A percentile compares a stretch with the other conserved stretches of the same genome.
Conservation (phyloP, 148 eudicot species). For the Vaccinium macrocarpon region DNA sequence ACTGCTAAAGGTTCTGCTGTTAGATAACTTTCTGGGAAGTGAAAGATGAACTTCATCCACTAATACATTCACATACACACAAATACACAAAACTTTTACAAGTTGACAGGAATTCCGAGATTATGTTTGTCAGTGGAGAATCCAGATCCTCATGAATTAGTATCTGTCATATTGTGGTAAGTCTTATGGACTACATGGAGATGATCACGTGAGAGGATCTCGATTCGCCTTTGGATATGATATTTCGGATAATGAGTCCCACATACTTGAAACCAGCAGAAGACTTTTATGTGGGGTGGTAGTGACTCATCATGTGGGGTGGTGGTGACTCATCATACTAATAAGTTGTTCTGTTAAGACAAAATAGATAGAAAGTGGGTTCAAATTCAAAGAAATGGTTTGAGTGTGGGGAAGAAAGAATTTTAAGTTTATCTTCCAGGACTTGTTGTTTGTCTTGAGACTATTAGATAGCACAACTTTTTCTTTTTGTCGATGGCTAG, state of each 20-base stretch:
- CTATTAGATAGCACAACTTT: background rate
- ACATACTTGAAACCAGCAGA: background rate
- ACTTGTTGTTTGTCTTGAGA: conserved; percentile 1
- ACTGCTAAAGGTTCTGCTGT: background rate
- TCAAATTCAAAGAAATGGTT: background rate
- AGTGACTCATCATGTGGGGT: background rate
- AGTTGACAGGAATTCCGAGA: too few relatives aligned
- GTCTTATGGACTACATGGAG: too few relatives aligned
- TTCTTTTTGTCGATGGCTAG: background rate
- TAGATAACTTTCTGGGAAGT: background rate
- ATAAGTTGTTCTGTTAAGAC: background rate
- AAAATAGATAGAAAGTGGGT: background rate
- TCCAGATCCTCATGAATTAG: too few relatives aligned
- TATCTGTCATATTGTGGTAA: too few relatives aligned
- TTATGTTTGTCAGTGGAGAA: too few relatives aligned
- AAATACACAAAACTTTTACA: too few relatives aligned
- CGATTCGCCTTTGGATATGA: too few relatives aligned
- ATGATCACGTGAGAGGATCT: too few relatives aligned
- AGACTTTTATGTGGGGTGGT: too few relatives aligned
- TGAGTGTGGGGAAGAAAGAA: conserved; percentile 1
- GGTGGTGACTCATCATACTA: background rate
- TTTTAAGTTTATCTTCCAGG: background rate
- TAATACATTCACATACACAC: background rate
- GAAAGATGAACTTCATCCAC: background rate
- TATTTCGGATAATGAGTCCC: background rate